phyloP scores from a whole-genome alignment of 2,329 filamentous ascomycete genomes.

The Penicillium sp. region DNA sequence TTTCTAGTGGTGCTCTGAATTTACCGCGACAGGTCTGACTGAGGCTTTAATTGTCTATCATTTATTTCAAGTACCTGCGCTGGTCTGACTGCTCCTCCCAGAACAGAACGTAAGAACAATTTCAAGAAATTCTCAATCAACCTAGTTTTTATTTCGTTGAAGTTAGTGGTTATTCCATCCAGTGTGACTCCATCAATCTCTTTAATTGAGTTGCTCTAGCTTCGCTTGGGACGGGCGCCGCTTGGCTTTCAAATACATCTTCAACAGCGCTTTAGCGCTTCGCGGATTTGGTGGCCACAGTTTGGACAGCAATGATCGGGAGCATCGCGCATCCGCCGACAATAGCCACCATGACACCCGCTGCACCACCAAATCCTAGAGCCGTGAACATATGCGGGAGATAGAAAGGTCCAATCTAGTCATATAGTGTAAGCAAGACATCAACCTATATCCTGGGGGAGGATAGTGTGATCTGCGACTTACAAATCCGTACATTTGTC shows the following conservation, averaged over 20 bases:
- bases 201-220: neutral
- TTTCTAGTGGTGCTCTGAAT: constrained; percentile 14
- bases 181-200: too few relatives aligned
- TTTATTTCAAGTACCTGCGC: neutral
- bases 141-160: neutral
- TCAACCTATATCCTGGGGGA: neutral
- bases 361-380: constrained; percentile 35
- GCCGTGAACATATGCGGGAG: constrained; percentile 45
- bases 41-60: neutral
- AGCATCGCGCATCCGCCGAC: constrained; percentile 36
- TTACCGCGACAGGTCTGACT: neutral
- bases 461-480: constrained; percentile 19
- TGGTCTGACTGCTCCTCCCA: neutral
- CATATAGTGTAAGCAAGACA: neutral
- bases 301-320: constrained; percentile 36
- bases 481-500: constrained; percentile 58
- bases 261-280: neutral
- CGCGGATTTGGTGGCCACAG: constrained; percentile 12
- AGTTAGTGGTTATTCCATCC: too few relatives aligned
- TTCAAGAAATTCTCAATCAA: neutral
- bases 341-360: constrained; percentile 40
- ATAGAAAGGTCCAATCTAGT: constrained; percentile 30
- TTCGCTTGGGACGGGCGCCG: neutral
- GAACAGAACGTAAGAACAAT: neutral
- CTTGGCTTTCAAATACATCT: neutral